Evolutionary conservation across 495 filamentous ascomycete species (phyloP).

Genomic region (Tuber umbilicatum): DNA sequence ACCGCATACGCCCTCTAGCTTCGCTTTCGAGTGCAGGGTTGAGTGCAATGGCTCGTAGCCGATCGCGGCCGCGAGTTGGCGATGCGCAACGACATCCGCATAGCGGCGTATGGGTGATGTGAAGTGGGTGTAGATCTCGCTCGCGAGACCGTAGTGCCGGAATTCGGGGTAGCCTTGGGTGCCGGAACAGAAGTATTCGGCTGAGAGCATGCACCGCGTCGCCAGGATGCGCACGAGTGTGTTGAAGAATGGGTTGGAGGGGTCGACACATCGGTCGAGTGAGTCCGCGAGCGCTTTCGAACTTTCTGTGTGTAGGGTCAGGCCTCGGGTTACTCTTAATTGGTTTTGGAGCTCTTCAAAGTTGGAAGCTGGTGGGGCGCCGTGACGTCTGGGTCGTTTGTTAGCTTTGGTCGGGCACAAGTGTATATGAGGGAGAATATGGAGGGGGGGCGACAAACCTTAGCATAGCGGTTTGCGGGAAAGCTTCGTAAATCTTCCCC

Average conservation of each 20-base stretch:
- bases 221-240: conserved; percentile 94
- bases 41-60: conserved; percentile 77
- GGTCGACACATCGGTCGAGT: conserved; percentile 74
- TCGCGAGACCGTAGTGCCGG: conserved; percentile 90
- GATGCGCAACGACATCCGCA: conserved; percentile 86
- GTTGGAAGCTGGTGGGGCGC: conserved; percentile 83
- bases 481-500: conserved; percentile 74
- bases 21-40: conserved; percentile 65
- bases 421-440: not conserved
- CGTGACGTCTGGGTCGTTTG: conserved; percentile 60
- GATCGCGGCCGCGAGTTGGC: conserved; percentile 91
- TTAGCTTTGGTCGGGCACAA: not conserved
- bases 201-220: conserved; percentile 97
- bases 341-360: conserved; percentile 91
- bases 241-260: conserved; percentile 93
- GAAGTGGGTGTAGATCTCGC: conserved; percentile 97
- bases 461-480: conserved; percentile 90
- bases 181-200: conserved; percentile 94
- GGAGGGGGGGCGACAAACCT: not conserved
- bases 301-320: conserved; percentile 72
- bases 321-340: conserved; percentile 70
- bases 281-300: conserved; percentile 87
- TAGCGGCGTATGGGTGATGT: conserved; percentile 95
- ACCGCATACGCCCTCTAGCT: conserved; percentile 86
- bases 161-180: conserved; percentile 89